Percentiles rank a stretch among this genome's conserved stretches.
Evolutionary conservation across 2,329 filamentous ascomycete species (phyloP).

Genomic region (Colletotrichum sp.): DNA sequence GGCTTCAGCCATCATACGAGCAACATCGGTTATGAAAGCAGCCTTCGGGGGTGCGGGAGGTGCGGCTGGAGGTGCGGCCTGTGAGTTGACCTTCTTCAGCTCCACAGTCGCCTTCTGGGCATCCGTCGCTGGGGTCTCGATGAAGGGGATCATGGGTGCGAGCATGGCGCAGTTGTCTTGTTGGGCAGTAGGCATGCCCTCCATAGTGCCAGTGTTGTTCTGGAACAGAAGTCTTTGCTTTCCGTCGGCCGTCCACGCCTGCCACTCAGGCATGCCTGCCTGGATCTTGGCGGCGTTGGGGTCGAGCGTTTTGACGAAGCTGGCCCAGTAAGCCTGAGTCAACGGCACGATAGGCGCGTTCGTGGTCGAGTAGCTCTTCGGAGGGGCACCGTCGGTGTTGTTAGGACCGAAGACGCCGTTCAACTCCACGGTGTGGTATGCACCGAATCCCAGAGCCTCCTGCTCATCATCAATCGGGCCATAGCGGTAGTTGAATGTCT

Average conservation of each 20-base stretch:
- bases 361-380: conserved; percentile 57
- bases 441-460: conserved; percentile 61
- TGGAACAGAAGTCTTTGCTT: conserved; percentile 46
- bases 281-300: conserved; percentile 60
- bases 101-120: conserved; percentile 18
- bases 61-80: background rate
- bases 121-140: conserved; percentile 20
- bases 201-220: conserved; percentile 44
- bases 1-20: background rate
- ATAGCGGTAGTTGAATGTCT: conserved; percentile 72
- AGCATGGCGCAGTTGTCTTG: conserved; percentile 27
- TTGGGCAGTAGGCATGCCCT: conserved; percentile 34
- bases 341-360: conserved; percentile 65
- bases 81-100: conserved; percentile 11
- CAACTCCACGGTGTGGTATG: conserved; percentile 70
- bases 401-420: conserved; percentile 71
- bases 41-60: background rate
- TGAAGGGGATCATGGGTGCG: conserved; percentile 26
- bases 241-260: conserved; percentile 36
- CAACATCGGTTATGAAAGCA: background rate
- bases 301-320: conserved; percentile 70
- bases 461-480: conserved; percentile 66
- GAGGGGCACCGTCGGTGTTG: conserved; percentile 53
- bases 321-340: conserved; percentile 76
- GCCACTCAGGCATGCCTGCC: conserved; percentile 55